Evolutionary conservation across 176 grass and related monocot genomes (phyloP).

Genomic region (maize (Zea mays)): DNA sequence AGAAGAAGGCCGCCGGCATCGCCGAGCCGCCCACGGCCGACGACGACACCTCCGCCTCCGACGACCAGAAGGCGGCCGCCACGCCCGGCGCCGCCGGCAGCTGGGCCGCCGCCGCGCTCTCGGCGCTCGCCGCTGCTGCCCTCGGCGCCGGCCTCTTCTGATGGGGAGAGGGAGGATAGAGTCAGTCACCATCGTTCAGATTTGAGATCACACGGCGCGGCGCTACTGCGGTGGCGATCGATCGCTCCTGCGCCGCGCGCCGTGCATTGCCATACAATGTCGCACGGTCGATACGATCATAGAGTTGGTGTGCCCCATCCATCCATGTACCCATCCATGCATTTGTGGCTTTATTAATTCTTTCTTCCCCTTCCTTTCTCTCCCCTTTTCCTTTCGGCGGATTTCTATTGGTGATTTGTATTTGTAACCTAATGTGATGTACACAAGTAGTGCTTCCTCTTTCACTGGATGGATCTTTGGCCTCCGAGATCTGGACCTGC

Average conservation of each 20-base stretch:
- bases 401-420: conserved; percentile 24
- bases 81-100: conserved; percentile 2
- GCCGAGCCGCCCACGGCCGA: conserved; percentile 43
- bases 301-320: too few species aligned
- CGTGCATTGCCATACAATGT: too few species aligned
- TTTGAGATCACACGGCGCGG: background rate
- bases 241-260: too few species aligned
- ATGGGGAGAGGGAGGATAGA: background rate
- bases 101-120: conserved; percentile 2
- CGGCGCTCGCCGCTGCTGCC: too few species aligned
- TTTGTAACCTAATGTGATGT: conserved; percentile 49
- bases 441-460: conserved; percentile 35
- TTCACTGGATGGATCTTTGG: background rate
- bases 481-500: conserved; percentile 10
- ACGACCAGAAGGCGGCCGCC: conserved; percentile 33
- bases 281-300: too few species aligned
- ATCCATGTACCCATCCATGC: too few species aligned
- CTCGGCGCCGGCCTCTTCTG: conserved; percentile 24
- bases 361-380: background rate
- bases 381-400: background rate
- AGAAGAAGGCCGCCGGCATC: conserved; percentile 43
- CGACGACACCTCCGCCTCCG: conserved; percentile 4
- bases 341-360: conserved; percentile 45
- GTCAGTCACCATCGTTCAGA: background rate
- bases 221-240: too few species aligned